phyloP scores from a whole-genome alignment of 2,329 filamentous ascomycete genomes.

The Graphilbum fragrans region DNA sequence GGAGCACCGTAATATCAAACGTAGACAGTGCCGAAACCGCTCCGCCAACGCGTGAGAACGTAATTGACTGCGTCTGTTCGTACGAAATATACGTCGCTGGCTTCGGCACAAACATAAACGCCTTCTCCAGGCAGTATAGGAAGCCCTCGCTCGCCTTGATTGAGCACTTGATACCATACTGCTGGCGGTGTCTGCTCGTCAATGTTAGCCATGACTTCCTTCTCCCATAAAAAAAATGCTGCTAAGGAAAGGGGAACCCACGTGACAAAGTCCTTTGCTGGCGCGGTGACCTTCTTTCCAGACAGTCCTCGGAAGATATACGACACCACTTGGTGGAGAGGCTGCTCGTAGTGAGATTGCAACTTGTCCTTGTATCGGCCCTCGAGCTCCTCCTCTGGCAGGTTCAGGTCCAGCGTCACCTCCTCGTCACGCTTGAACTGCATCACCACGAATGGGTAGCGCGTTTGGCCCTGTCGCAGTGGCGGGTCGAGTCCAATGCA shows the following conservation, averaged over 20 bases:
- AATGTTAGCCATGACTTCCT: too few species aligned
- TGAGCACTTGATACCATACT: conserved; percentile 97
- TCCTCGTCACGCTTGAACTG: conserved; percentile 98
- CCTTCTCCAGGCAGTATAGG: conserved; percentile 93
- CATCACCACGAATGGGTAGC: conserved; percentile 98
- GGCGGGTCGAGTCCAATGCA: conserved; percentile 91
- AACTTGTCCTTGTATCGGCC: conserved; percentile 82
- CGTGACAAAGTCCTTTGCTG: conserved; percentile 87
- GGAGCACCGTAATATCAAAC: conserved; percentile 88
- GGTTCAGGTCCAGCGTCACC: conserved; percentile 90
- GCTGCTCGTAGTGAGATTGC: conserved; percentile 80
- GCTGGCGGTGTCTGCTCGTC: conserved; percentile 74
- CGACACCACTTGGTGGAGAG: conserved; percentile 84
- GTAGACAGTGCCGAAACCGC: conserved; percentile 89
- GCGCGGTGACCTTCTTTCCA: conserved; percentile 88
- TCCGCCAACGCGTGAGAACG: conserved; percentile 90
- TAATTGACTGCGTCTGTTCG: conserved; percentile 83
- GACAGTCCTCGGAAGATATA: conserved; percentile 92
- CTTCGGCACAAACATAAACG: conserved; percentile 98
- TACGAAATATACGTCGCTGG: conserved; percentile 94
- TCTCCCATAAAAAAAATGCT: not conserved
- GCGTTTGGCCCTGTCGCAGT: conserved; percentile 88
- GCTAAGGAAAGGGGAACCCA: conserved; percentile 22
- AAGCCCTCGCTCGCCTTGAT: conserved; percentile 99
- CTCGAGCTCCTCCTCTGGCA: conserved; percentile 79